Evolutionary conservation across 164 flowering plant genomes (phyloP).

Genomic region (Piper longum): DNA sequence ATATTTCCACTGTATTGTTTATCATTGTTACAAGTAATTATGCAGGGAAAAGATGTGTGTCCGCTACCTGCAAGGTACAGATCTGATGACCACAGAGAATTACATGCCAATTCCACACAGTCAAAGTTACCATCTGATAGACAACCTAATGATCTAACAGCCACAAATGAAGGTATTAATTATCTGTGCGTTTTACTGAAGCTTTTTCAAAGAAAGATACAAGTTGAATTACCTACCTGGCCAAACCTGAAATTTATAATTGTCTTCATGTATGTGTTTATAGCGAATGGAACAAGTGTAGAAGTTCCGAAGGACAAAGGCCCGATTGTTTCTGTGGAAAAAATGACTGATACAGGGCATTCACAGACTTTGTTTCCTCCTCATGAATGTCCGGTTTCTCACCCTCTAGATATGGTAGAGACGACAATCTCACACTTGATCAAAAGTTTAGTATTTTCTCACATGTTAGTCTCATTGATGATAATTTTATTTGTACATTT

Average conservation of each 20-base stretch:
- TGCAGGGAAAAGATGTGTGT: slow-evolving; percentile 11
- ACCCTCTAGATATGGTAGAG: slow-evolving; percentile 10
- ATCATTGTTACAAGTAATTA: too few species aligned
- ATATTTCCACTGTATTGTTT: too few species aligned
- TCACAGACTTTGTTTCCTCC: slow-evolving; percentile 1
- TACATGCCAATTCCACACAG: slow-evolving; percentile 4
- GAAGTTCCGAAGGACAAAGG: background rate
- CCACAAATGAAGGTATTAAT: slow-evolving; percentile 9
- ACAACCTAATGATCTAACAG: slow-evolving; percentile 5
- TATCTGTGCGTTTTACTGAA: background rate
- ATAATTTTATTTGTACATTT: too few species aligned
- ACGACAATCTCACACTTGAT: background rate
- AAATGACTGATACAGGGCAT: slow-evolving; percentile 3
- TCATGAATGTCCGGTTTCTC: slow-evolving; percentile 3
- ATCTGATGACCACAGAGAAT: slow-evolving; percentile 4
- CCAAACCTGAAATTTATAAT: background rate
- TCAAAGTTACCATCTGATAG: slow-evolving; percentile 5
- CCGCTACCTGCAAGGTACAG: slow-evolving; percentile 7
- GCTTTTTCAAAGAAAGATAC: background rate
- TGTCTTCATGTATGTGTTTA: background rate
- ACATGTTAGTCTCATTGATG: background rate
- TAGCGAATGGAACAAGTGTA: background rate
- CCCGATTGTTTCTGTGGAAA: slow-evolving; percentile 6
- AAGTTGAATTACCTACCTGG: background rate
- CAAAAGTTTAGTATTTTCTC: background rate